These are phyloP conservation scores for Talaromyces amestolkiae DNA, from an alignment of 2,329 filamentous ascomycete species.

Conservation along the genomic window DNA sequence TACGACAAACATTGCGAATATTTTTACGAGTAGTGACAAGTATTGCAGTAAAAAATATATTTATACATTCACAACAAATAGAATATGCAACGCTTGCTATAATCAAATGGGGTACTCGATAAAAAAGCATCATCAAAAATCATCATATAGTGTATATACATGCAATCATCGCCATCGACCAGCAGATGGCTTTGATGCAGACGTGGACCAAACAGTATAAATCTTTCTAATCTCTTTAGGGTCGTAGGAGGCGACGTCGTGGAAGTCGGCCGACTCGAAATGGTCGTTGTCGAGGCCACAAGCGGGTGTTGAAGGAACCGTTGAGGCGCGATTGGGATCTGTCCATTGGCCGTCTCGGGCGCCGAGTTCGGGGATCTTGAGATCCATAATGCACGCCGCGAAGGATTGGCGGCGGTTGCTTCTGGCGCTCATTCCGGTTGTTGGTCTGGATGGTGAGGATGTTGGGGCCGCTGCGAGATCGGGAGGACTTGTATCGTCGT, in stretches of 20 bases:
- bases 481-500: not conserved
- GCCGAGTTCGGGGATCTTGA: slow-evolving; percentile 34
- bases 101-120: not conserved
- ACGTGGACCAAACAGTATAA: slow-evolving; percentile 19
- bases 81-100: slow-evolving; percentile 15
- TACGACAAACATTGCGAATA: not conserved
- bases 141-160: not conserved
- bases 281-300: not conserved
- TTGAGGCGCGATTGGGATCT: not conserved
- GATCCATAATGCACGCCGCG: slow-evolving; percentile 37
- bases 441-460: slow-evolving; percentile 4
- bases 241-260: slow-evolving; percentile 21
- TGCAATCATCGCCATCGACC: slow-evolving; percentile 16
- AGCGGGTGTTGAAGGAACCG: not conserved
- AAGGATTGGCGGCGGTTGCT: slow-evolving; percentile 30
- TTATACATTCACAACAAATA: not conserved
- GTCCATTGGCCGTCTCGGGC: slow-evolving; percentile 26
- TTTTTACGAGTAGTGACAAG: too few relatives aligned
- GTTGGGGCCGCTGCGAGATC: slow-evolving; percentile 1
- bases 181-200: slow-evolving; percentile 15
- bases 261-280: slow-evolving; percentile 16
- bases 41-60: not conserved
- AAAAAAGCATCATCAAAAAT: not conserved
- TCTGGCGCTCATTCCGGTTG: slow-evolving; percentile 2
- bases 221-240: slow-evolving; percentile 19